These are phyloP conservation scores for Candida wancherniae DNA, from an alignment of 805 yeast species.

Conservation along the genomic window DNA sequence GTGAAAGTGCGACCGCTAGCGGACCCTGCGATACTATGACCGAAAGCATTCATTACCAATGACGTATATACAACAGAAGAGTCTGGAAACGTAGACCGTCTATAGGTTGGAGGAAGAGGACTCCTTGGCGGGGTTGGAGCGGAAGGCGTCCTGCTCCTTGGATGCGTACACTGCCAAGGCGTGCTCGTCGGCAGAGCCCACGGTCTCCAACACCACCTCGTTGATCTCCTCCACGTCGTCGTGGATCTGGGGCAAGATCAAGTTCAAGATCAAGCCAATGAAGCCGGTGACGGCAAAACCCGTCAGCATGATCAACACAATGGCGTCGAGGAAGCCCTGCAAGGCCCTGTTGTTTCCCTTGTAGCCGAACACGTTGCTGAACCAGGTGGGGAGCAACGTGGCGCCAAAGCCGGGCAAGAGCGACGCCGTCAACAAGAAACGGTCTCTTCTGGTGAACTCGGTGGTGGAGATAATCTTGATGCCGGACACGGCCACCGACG, in stretches of 20 bases:
- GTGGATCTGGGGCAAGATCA: constrained; percentile 15
- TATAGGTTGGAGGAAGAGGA: constrained; percentile 9
- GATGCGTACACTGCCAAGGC: constrained; percentile 13
- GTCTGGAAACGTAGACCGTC: background rate
- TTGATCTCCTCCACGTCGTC: constrained; percentile 18
- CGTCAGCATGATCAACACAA: constrained; percentile 17
- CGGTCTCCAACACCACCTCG: constrained; percentile 18
- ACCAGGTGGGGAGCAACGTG: constrained; percentile 17
- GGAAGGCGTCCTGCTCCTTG: constrained; percentile 13
- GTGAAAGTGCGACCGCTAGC: too few species aligned
- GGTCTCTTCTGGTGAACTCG: constrained; percentile 19
- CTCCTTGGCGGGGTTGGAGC: constrained; percentile 4
- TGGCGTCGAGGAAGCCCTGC: constrained; percentile 15
- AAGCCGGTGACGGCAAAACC: constrained; percentile 18
- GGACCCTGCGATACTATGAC: too few species aligned
- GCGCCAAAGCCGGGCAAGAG: constrained; percentile 17
- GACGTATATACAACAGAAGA: too few species aligned
- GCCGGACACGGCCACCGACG: constrained; percentile 18
- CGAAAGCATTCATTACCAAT: too few species aligned
- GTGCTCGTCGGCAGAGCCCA: constrained; percentile 17
- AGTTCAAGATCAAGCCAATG: constrained; percentile 16
- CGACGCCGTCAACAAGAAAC: constrained; percentile 16
- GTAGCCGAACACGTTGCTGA: constrained; percentile 14
- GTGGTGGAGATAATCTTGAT: constrained; percentile 19
- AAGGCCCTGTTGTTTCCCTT: constrained; percentile 13